These are phyloP conservation scores for Austroboletus festivus DNA, from an alignment of 768 basidiomycete genomes.

Conservation along the genomic window DNA sequence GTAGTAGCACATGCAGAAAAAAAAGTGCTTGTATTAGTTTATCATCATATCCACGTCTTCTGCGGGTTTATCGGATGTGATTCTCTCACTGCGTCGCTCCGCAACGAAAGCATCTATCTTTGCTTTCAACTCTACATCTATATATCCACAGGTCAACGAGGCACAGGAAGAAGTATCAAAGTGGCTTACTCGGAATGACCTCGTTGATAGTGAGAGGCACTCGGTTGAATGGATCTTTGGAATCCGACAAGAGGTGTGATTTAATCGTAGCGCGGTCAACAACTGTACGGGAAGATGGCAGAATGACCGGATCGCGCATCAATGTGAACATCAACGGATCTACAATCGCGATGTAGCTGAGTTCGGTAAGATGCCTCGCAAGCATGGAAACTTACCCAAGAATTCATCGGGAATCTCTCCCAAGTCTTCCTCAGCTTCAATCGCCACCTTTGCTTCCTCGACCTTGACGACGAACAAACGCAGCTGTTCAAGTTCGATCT, in stretches of 20 bases:
- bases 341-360: constrained; percentile 27
- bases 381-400: constrained; percentile 55
- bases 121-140: constrained; percentile 68
- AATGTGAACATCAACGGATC: constrained; percentile 89
- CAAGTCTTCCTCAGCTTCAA: constrained; percentile 88
- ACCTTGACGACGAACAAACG: constrained; percentile 73
- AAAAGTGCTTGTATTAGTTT: constrained; percentile 12
- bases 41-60: constrained; percentile 32
- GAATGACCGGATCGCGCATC: constrained; percentile 92
- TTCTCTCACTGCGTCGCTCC: constrained; percentile 48
- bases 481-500: constrained; percentile 70
- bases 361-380: neutral
- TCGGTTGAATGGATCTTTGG: constrained; percentile 95
- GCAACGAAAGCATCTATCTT: constrained; percentile 69
- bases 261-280: constrained; percentile 93
- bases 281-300: constrained; percentile 77
- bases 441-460: constrained; percentile 72
- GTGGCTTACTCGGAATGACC: constrained; percentile 65
- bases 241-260: constrained; percentile 86
- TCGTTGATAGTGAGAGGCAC: constrained; percentile 76
- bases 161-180: neutral
- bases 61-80: constrained; percentile 13
- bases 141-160: constrained; percentile 8
- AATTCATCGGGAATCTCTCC: constrained; percentile 96
- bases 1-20: constrained; percentile 4